Percentiles rank a stretch among this genome's conserved stretches.
These are phyloP conservation scores for Cytidiella melzeri DNA, from an alignment of 768 basidiomycete genomes.

Conservation along the genomic window DNA sequence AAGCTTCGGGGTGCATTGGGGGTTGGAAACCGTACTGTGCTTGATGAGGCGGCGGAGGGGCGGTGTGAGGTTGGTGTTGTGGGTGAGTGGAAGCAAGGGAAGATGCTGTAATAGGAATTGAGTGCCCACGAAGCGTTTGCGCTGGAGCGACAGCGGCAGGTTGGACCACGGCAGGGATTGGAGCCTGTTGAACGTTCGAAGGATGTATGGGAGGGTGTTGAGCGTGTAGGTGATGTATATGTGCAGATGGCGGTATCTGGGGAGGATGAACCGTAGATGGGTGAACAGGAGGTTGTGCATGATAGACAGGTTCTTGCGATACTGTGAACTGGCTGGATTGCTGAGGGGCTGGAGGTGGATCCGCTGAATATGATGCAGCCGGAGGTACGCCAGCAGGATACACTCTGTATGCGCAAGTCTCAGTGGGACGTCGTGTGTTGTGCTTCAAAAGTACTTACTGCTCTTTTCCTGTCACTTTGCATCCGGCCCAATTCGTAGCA, in stretches of 20 bases:
- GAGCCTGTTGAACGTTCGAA: neutral
- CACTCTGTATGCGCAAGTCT: neutral
- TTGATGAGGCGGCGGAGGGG: slow-evolving; percentile 1
- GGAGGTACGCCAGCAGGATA: slow-evolving; percentile 1
- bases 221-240: neutral
- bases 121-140: slow-evolving; percentile 16
- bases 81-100: slow-evolving; percentile 6
- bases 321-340: neutral
- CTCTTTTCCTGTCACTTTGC: slow-evolving; percentile 73
- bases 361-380: slow-evolving; percentile 1
- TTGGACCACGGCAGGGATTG: neutral
- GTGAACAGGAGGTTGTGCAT: neutral
- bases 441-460: slow-evolving; percentile 38
- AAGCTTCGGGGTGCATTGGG: slow-evolving; percentile 39
- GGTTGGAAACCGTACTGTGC: slow-evolving; percentile 24
- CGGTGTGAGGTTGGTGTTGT: slow-evolving; percentile 5
- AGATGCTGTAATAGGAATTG: slow-evolving; percentile 13
- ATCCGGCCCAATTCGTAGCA: slow-evolving; percentile 71
- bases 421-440: slow-evolving; percentile 5
- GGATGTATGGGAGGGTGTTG: neutral
- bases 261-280: slow-evolving; percentile 1
- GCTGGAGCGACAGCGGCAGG: neutral
- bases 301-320: neutral
- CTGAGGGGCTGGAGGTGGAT: neutral
- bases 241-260: neutral